Base-by-base conservation (phyloP, 1,139 yeast genomes). In the Candida sp. region DNA sequence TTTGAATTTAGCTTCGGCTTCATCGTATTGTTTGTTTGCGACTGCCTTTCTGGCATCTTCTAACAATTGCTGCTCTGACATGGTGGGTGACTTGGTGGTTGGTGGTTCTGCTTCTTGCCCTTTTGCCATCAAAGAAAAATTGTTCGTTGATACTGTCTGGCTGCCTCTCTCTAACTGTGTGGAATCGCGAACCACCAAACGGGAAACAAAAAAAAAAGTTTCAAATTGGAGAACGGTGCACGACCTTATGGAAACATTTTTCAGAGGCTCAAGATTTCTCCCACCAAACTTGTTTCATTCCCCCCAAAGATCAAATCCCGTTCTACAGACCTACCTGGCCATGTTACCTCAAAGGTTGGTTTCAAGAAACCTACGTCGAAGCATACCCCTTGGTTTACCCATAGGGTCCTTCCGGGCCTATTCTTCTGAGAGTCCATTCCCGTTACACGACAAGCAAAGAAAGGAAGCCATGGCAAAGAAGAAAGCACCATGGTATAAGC, bases 1-100 rank as follows among this genome's bases (percentile, higher is more conserved):
- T 46, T 70, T 65, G 65, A 85, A 88, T 42, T 80, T 70, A 33
- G 69, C 52, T 63, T 88, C 96, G 0, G 96, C 96, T 12, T 68
- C 70, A 0, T 68, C 70, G 50, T 71, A 77, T 38, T 88, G 72
- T 48, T 81, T 77, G 34, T 72, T 68, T 33, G 75, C 65, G 5
- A 74, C 82, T 33, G 86, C 83, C 42, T 70, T 70, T 66, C 90
- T 80, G 22, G 96, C 96, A 54, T 81, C 82, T 12, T 49, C 48
- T 54, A 86, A 68, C 8, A 75, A 52, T 44, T 55, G 56, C 25
- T 66, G 62, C 23, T 56, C 55, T 26, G 63, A 54, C 63, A 59
- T 61, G 50, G 9, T 44, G 22, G 9, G n/a, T 42, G 53, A 17
- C 17, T 50, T 51, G 44, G 12, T 34, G 32, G 23, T 34, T 30